phyloP scores from a whole-genome alignment of 192 early-diverging fungal species.

The Phlyctochytrium arcticum region DNA sequence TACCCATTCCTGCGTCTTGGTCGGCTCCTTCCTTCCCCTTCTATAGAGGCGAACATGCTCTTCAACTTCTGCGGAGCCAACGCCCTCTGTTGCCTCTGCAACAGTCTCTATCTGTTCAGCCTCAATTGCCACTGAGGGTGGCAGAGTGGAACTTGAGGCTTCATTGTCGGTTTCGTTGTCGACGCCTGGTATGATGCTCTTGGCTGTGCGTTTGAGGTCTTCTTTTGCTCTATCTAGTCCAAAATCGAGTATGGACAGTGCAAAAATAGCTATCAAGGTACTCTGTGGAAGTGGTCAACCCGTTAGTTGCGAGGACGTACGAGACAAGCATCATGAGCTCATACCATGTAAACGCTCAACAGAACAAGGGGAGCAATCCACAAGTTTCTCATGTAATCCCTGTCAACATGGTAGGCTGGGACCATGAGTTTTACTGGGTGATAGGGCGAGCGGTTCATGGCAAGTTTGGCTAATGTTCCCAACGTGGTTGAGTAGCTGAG shows the following conservation, averaged over 20 bases:
- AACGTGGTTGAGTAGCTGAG: no score
- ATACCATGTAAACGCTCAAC: conserved; percentile 8
- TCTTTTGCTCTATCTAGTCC: not conserved
- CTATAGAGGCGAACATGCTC: not conserved
- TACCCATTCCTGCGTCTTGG: not conserved
- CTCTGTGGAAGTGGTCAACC: not conserved
- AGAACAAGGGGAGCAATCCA: conserved; percentile 16
- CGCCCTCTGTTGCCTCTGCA: not conserved
- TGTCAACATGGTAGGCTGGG: conserved; percentile 10
- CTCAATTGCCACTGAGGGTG: not conserved
- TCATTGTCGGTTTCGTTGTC: no score
- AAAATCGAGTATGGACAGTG: not conserved
- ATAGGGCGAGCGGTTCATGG: no score
- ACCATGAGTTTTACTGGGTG: no score
- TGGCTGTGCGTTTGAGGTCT: not conserved
- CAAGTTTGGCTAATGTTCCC: no score
- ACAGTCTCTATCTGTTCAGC: not conserved
- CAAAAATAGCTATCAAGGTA: not conserved
- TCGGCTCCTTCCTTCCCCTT: not conserved
- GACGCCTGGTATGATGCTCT: not conserved
- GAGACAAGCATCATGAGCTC: not conserved
- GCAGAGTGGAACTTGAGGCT: not conserved
- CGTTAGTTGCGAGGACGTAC: not conserved
- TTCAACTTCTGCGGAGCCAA: no score
- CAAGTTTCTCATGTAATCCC: conserved; percentile 9